Base-by-base conservation (phyloP, 805 yeast species). In the Myxozyma melibiosi region DNA sequence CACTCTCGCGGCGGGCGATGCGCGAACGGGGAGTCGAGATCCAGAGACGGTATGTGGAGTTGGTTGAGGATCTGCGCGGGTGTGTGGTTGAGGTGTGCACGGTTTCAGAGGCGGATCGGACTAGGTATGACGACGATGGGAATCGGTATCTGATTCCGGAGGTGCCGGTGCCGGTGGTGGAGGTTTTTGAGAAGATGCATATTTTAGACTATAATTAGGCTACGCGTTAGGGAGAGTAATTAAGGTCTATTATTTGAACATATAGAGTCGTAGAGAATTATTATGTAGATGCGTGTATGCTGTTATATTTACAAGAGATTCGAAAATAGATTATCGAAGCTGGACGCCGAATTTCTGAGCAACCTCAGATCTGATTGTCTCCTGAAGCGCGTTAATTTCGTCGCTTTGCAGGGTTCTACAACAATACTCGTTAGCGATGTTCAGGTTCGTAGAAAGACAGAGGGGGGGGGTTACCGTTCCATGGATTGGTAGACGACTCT, bases 401-500 rank as follows among this genome's bases (percentile, higher is more conserved):
- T 81, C 85, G 69, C 87, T 90, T 25, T 96, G 89, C 65, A 94
- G 76, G 56, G 87, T 86, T 67, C 97, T 82, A 16, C 14, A 14
- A 30, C n/a, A 6, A 20, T n/a, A n/a, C n/a, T 5, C 40, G 30
- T 30, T 45, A 31, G 38, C 25, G 4, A 7, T 45, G 9, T n/a
- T 40, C n/a, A n/a, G n/a, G n/a, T n/a, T n/a, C n/a, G n/a, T n/a
- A n/a, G n/a, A n/a, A n/a, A n/a, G n/a, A n/a, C n/a, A n/a, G n/a
- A n/a, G n/a, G n/a, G n/a, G n/a, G n/a, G 5, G 13, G 18, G 30
- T 44, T 42, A 58, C 63, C 63, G 50, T 66, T 92, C 97, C 97
- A 94, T 91, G 1, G 96, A 87, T 74, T 94, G 98, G 74, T 90
- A 94, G 69, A 86, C 86, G 57, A 94, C 81, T 65, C 99, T 78